phyloP scores from a whole-genome alignment of 768 basidiomycete genomes.

The Termitomyces sp. region DNA sequence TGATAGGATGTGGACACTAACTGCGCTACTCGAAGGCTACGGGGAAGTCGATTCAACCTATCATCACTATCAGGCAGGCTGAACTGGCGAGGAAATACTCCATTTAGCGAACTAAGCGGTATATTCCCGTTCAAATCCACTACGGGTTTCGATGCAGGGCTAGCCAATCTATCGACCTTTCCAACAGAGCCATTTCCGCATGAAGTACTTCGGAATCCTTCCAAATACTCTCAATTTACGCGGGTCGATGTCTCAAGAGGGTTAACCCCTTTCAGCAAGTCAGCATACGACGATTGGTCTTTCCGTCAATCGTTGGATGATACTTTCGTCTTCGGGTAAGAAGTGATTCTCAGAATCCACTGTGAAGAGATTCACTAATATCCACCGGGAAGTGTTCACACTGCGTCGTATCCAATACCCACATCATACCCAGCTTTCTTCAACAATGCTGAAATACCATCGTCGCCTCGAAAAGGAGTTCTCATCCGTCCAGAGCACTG shows the following conservation, averaged over 20 bases:
- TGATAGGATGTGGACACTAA: slow-evolving; percentile 3
- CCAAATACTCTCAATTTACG: slow-evolving; percentile 26
- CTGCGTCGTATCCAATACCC: slow-evolving; percentile 53
- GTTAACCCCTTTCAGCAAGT: slow-evolving; percentile 34
- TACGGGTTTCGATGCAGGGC: slow-evolving; percentile 22
- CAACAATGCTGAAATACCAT: slow-evolving; percentile 14
- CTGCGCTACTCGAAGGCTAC: slow-evolving; percentile 22
- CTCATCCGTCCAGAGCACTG: slow-evolving; percentile 13
- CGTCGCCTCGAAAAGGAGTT: slow-evolving; percentile 8
- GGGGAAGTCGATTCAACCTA: slow-evolving; percentile 31
- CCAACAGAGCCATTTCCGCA: neutral
- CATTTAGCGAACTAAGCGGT: slow-evolving; percentile 56
- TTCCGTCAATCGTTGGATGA: slow-evolving; percentile 23
- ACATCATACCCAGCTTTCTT: slow-evolving; percentile 56
- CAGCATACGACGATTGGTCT: slow-evolving; percentile 37
- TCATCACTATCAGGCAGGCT: slow-evolving; percentile 39
- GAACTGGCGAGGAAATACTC: slow-evolving; percentile 48
- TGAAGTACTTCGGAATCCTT: neutral
- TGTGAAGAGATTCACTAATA: slow-evolving; percentile 3
- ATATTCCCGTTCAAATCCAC: slow-evolving; percentile 38
- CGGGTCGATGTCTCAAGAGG: slow-evolving; percentile 60
- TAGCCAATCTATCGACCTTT: slow-evolving; percentile 39
- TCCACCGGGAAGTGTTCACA: slow-evolving; percentile 35
- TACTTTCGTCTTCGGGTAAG: slow-evolving; percentile 34
- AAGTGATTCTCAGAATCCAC: slow-evolving; percentile 7